These are phyloP conservation scores for Ceratopteris richardii DNA, from an alignment of 75 land plant species.

Conservation along the genomic window DNA sequence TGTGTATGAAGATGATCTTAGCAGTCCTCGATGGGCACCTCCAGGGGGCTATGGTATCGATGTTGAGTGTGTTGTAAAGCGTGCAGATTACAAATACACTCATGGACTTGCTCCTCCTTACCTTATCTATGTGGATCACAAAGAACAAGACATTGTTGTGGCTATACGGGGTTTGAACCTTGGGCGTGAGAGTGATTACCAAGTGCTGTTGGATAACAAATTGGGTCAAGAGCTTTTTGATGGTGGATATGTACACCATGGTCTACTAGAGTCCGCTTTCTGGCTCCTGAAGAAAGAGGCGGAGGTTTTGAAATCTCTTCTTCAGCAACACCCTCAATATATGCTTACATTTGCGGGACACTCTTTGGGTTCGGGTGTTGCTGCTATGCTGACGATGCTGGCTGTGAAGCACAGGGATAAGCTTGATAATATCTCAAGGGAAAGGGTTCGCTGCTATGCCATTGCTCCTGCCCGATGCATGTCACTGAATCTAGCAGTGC, in stretches of 20 bases:
- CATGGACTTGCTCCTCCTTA: conserved; percentile 56
- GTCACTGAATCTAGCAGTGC: conserved; percentile 88
- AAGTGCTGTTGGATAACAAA: conserved; percentile 62
- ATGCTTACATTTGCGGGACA: conserved; percentile 80
- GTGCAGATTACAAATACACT: conserved; percentile 36
- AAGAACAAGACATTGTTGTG: conserved; percentile 52
- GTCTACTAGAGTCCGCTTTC: conserved; percentile 57
- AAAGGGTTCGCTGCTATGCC: conserved; percentile 53
- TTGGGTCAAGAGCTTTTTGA: conserved; percentile 63
- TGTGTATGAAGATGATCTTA: conserved; percentile 62
- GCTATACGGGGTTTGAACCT: conserved; percentile 77
- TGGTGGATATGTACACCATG: conserved; percentile 94
- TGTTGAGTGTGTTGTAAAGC: conserved; percentile 35
- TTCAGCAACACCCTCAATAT: conserved; percentile 41
- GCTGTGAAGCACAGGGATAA: conserved; percentile 49
- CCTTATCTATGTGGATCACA: conserved; percentile 73
- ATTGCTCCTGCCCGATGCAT: conserved; percentile 93
- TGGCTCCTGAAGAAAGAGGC: conserved; percentile 55
- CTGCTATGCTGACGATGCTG: conserved; percentile 59
- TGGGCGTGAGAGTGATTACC: conserved; percentile 63
- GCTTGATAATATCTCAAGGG: conserved; percentile 54
- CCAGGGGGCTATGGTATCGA: conserved; percentile 64
- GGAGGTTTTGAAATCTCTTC: conserved; percentile 35
- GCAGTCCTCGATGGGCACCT: conserved; percentile 62
- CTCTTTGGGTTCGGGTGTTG: conserved; percentile 94